Base-by-base conservation (phyloP, 257 asterid genomes). In the Solanum phureja region DNA sequence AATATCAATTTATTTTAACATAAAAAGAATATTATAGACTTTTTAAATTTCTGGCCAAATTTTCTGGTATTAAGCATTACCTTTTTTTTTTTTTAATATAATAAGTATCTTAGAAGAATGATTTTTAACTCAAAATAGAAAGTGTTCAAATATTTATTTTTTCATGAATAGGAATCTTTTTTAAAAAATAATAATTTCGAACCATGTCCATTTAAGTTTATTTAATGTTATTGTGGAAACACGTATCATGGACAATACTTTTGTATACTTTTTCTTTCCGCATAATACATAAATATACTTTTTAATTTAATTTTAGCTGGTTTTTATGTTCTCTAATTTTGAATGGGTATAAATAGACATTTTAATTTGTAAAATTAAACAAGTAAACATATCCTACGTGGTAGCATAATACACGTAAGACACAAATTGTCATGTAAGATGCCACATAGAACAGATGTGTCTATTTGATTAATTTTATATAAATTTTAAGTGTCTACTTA, bases 391-490 rank as follows among this genome's bases (percentile, higher is more conserved):
- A 3, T 19, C 4, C 10, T 56, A 7, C 24, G 4, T 56, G 4
- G 64, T 6, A 56, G 11, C 11, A 7, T 56, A 56, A 19, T 56
- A 7, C 5, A 56, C 2, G 2, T 19, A 56, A 3, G 10, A 56
- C 0, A 18, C 24, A 56, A 7, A 5, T 7, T 18, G 4, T 56
- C 4, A 4, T 19, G 24, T 56, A 56, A 56, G 66, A 56, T 56
- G 24, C 4, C 66, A 56, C 24, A 3, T 7, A 56, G 2, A 19
- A 56, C 1, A 3, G 0, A 18, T 7, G 11, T 56, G 2, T 56
- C 2, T 19, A 19, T 56, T 56, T 56, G 2, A 19, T 7, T 19
- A 56, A 56, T 56, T 56, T 6, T 56, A 56, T 19, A 19, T 3
- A 18, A 56, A 18, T 56, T 46, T 56, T 18, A 18, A 56, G 4